phyloP scores from a whole-genome alignment of 257 asterid species.

The Lavandula angustifolia region DNA sequence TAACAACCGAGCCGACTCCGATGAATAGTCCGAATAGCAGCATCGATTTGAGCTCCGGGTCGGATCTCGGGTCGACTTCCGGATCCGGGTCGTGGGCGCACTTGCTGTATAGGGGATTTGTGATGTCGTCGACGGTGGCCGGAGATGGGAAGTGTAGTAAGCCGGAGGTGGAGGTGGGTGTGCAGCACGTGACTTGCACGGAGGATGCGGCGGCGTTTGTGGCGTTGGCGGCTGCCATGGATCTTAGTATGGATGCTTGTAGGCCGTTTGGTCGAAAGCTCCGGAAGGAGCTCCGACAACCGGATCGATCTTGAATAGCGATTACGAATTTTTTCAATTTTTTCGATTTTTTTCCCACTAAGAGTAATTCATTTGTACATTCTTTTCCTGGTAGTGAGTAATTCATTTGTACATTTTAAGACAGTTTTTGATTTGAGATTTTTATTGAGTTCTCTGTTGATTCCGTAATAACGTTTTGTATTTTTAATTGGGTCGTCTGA shows the following conservation, averaged over 20 bases:
- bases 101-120: slow-evolving; percentile 69
- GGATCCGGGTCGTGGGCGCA: slow-evolving; percentile 92
- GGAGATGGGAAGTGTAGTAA: slow-evolving; percentile 71
- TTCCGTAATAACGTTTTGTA: too few species aligned
- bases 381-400: slow-evolving; percentile 50
- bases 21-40: slow-evolving; percentile 81
- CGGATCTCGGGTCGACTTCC: slow-evolving; percentile 52
- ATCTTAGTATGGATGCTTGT: slow-evolving; percentile 92
- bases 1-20: slow-evolving; percentile 74
- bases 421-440: slow-evolving; percentile 28
- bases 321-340: slow-evolving; percentile 30
- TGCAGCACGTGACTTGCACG: slow-evolving; percentile 85
- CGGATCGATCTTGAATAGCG: slow-evolving; percentile 51
- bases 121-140: slow-evolving; percentile 81
- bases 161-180: slow-evolving; percentile 94
- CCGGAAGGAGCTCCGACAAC: slow-evolving; percentile 79
- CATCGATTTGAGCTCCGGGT: slow-evolving; percentile 67
- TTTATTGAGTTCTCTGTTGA: too few species aligned
- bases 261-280: slow-evolving; percentile 70
- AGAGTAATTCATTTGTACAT: slow-evolving; percentile 56
- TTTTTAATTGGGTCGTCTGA: too few species aligned
- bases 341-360: slow-evolving; percentile 8
- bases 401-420: slow-evolving; percentile 42
- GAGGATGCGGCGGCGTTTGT: slow-evolving; percentile 82
- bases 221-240: slow-evolving; percentile 96